Base-by-base conservation (phyloP, 2,329 filamentous ascomycete species). In the Teratosphaeria pseudoeucalypti region DNA sequence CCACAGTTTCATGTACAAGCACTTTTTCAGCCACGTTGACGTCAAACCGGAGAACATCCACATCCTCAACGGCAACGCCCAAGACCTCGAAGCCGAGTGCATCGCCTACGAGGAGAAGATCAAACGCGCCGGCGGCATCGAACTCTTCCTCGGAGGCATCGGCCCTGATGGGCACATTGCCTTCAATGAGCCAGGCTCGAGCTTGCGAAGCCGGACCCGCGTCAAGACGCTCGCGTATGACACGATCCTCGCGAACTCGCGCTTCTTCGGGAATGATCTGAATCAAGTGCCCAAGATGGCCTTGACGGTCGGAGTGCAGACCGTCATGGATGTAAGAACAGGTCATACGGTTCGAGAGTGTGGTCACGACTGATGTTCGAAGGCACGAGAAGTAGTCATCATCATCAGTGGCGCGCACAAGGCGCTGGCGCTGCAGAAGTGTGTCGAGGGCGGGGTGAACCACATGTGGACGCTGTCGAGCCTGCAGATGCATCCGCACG, bases 1-100 rank as follows among this genome's bases (percentile, higher is more conserved):
- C 76, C 90, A 95, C 77, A 89, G 86, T 65, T 95, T 94, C 79
- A 94, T 95, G 90, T 95, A 91, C 82, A 89, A 88, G 75, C 82
- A 94, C 76, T 90, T 95, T 80, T 95, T 95, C 79, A 89, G 87
- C 52, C 89, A 85, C 64, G 86, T 94, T 67, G 89, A 95, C 70
- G 86, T 94, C 66, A 82, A 85, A 65, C 90, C 90, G 5, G 81
- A 82, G 69, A 92, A 92, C 72, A 90, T 94, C 71, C 86, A 95
- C 76, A 90, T 94, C 68, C 82, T 92, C 47, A 84, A 92, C 70
- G 89, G 89, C 68, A 92, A 92, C 70, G 88, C 89, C 0, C 76
- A 82, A 14, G 88, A 90, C 70, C 82, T 90, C 2, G 84, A 86
- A 64, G 84, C 84, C 49, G 90, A 94, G 74, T 92, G 89, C 70